Conservation (phyloP, 495 filamentous ascomycete species). For the Entonaema liquescens region DNA sequence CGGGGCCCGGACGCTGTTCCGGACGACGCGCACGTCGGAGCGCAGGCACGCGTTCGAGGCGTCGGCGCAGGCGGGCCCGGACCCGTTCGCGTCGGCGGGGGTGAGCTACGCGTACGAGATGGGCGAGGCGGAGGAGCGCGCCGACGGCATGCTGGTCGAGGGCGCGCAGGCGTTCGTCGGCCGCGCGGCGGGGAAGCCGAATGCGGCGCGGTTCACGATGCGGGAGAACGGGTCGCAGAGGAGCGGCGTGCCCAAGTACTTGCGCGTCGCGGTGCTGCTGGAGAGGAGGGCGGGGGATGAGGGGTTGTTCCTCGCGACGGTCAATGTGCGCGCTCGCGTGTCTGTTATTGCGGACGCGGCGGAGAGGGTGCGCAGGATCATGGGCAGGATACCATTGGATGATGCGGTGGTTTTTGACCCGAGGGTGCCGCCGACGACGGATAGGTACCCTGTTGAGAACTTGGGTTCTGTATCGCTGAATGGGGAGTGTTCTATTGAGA, state of each 20-base stretch:
- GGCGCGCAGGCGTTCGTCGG: slow-evolving; percentile 7
- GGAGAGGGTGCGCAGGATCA: slow-evolving; percentile 9
- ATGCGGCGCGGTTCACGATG: slow-evolving; percentile 31
- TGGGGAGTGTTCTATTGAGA: slow-evolving; percentile 11
- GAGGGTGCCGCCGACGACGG: slow-evolving; percentile 14
- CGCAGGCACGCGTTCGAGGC: slow-evolving; percentile 7
- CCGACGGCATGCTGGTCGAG: slow-evolving; percentile 18
- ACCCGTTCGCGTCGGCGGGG: slow-evolving; percentile 1
- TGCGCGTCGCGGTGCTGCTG: slow-evolving; percentile 34
- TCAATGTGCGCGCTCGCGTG: slow-evolving; percentile 11
- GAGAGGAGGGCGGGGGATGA: slow-evolving; percentile 14
- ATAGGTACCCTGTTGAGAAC: slow-evolving; percentile 14
- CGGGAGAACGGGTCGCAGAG: slow-evolving; percentile 29
- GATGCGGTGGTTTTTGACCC: slow-evolving; percentile 38
- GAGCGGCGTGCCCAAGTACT: slow-evolving; percentile 25
- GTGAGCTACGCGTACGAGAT: slow-evolving; percentile 6
- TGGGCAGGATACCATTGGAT: slow-evolving; percentile 21
- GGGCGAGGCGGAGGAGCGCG: background rate
- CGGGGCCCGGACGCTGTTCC: background rate
- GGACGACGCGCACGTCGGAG: background rate
- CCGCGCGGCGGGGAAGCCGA: slow-evolving; percentile 17
- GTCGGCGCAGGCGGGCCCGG: slow-evolving; percentile 3
- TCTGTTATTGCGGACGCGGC: slow-evolving; percentile 5
- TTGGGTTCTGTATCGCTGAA: slow-evolving; percentile 1
- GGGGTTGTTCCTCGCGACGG: slow-evolving; percentile 15